Percentiles rank a stretch among this genome's conserved stretches.
Conservation (phyloP, 495 filamentous ascomycete species). For the Astrothelium macrocarpum region DNA sequence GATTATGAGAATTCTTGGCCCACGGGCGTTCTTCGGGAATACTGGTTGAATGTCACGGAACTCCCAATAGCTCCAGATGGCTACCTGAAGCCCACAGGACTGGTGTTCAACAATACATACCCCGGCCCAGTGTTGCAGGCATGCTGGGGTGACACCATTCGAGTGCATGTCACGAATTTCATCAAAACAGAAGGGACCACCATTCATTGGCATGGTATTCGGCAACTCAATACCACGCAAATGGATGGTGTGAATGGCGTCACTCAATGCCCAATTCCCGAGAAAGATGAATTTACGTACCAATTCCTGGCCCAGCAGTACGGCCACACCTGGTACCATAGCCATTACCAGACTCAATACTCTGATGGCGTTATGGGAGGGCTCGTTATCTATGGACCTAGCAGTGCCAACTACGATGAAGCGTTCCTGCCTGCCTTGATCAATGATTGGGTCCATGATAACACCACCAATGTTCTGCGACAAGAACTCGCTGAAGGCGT, state of each 20-base stretch:
- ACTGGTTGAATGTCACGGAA: neutral
- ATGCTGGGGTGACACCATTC: constrained; percentile 8
- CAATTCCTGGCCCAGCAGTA: constrained; percentile 24
- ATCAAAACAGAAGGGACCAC: constrained; percentile 4
- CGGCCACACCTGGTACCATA: constrained; percentile 31
- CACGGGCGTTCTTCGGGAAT: neutral
- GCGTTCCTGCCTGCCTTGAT: constrained; percentile 7
- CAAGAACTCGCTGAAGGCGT: constrained; percentile 3
- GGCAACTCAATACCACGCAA: constrained; percentile 7
- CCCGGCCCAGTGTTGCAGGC: constrained; percentile 26
- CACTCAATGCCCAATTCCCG: constrained; percentile 19
- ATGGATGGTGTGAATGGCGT: constrained; percentile 12
- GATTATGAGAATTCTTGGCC: neutral
- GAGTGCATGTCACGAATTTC: constrained; percentile 2
- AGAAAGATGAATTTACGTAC: constrained; percentile 21
- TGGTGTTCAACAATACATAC: constrained; percentile 24
- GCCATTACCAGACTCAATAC: constrained; percentile 18
- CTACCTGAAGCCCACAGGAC: neutral
- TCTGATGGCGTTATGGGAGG: constrained; percentile 8
- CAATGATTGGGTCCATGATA: constrained; percentile 9
- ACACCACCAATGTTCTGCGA: neutral
- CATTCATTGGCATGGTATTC: constrained; percentile 16
- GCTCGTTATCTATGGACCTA: constrained; percentile 9
- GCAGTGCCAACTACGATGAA: constrained; percentile 9
- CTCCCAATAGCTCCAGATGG: constrained; percentile 6